Conservation (phyloP, 2,329 filamentous ascomycete species). For the Colletotrichum euphorbiae region DNA sequence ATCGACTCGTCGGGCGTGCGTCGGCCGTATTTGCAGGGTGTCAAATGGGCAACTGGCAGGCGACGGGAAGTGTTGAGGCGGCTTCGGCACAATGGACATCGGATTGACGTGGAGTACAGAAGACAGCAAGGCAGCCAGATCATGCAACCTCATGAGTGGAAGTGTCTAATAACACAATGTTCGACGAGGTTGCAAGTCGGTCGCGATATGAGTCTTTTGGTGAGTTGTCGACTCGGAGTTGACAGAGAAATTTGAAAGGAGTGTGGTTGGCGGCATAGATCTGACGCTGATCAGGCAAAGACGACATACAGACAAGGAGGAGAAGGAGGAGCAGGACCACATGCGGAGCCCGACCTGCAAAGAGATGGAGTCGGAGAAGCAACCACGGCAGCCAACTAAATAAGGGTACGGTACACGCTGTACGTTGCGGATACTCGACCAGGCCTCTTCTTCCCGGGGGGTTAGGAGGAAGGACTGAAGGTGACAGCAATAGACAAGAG, state of each 20-base stretch:
- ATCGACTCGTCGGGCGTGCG: neutral
- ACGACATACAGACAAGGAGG: constrained; percentile 38
- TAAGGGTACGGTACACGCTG: constrained; percentile 28
- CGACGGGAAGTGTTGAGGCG: neutral
- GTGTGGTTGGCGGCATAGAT: constrained; percentile 28
- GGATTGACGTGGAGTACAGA: neutral
- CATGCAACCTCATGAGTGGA: constrained; percentile 17
- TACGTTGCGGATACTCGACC: constrained; percentile 9
- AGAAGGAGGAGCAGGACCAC: constrained; percentile 34
- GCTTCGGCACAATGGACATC: neutral
- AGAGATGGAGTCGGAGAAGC: constrained; percentile 37
- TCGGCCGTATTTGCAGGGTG: neutral
- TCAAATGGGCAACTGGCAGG: neutral
- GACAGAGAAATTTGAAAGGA: constrained; percentile 33
- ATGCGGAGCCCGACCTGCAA: constrained; percentile 39
- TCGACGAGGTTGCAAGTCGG: constrained; percentile 20
- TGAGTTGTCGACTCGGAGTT: constrained; percentile 19
- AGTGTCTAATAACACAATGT: constrained; percentile 39
- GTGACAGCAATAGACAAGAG: neutral
- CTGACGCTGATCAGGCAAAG: constrained; percentile 39
- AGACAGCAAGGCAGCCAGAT: constrained; percentile 9
- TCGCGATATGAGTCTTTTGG: constrained; percentile 27
- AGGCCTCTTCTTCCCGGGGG: neutral
- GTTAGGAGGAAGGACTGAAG: no score
- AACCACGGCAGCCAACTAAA: constrained; percentile 34